Base-by-base conservation (phyloP, 345 rosid species). In the Clausena lansium region DNA sequence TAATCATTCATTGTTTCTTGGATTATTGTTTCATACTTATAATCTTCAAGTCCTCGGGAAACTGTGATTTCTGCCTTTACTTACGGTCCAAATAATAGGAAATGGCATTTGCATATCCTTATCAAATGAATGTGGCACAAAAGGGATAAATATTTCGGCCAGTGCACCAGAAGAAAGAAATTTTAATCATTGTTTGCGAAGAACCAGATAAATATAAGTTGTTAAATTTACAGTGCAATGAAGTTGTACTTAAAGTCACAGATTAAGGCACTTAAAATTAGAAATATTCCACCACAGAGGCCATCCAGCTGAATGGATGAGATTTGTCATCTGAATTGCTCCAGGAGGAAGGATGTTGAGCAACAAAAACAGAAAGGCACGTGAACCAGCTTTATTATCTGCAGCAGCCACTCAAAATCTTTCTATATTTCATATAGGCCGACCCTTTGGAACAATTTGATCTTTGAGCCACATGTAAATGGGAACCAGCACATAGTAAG, bases 381-480 rank as follows among this genome's bases (percentile, higher is more conserved):
- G 50, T 54, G 52, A 70, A 70, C 5, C 41, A 13, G 64, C 22
- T 54, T n/a, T 9, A 47, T 47, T 41, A 45, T 38, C 68, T 15
- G 27, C 20, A 36, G 59, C 69, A 45, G 68, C 5, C 70, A 24
- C 33, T 24, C 28, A 45, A 27, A 65, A 67, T 20, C 39, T 28
- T 74, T 35, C 33, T 41, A 59, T 25, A 25, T 39, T 47, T 78
- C 64, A 85, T 27, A 82, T 82, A 28, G 84, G 80, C 79, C 67
- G 82, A 24, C 82, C 85, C 70, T 78, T 82, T 0, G 85, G 84
- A 63, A 85, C 87, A 35, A 85, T 78, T 70, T 73, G 71, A 77
- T 84, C 87, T 73, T 82, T 85, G 75, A 82, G 45, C 87, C 83
- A 82, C 85, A 85, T 85, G 78, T 77, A 85, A 63, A 85, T 77